Base-by-base conservation (phyloP, 2,329 filamentous ascomycete genomes). In the Aphanocladium album region DNA sequence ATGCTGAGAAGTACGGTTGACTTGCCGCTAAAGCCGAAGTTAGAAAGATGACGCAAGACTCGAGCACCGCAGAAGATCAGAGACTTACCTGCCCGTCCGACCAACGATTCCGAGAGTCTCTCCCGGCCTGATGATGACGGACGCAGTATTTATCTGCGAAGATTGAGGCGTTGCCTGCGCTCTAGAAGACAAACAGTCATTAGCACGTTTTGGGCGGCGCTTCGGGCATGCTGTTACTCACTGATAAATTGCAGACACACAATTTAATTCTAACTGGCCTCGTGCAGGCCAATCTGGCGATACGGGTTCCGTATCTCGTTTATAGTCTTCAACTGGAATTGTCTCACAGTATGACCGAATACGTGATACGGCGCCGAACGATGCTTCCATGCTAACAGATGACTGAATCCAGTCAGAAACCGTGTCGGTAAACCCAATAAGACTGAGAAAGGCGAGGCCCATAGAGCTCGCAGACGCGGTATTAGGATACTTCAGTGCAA, bases 81-180 rank as follows among this genome's bases (percentile, higher is more conserved):
- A 9, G 5, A 30, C 30, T 46, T 35, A 60, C 57, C 57, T 53
- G 47, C 57, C 57, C 0, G 41, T 60, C 14, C 57, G 50, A 16
- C 57, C 57, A 14, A 30, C 39, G 8, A 60, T 30, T 16, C 49
- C 57, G 8, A 60, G 27, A 2, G 50, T 60, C n/a, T 60, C 39
- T 14, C 57, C 57, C 8, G 50, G 57, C 5, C 35, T n/a, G 3
- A 60, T 19, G 46, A 46, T 45, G 27, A 19, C 41, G 11, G 50
- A 46, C 23, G 43, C 41, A 41, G 41, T 50, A 14, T 60, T 37
- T 1, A 60, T 8, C 37, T 27, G 46, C 11, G 35, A 30, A 6
- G 5, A 37, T 2, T 43, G 35, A 5, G 51, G 37, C 25, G 23
- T 16, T 21, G 17, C 37, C 7, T 25, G 27, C 9, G 17, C 43